Evolutionary conservation across 306 rosid genomes (phyloP), one percentile per base, ranked within the genome.

Genomic region (Casuarina glauca): DNA sequence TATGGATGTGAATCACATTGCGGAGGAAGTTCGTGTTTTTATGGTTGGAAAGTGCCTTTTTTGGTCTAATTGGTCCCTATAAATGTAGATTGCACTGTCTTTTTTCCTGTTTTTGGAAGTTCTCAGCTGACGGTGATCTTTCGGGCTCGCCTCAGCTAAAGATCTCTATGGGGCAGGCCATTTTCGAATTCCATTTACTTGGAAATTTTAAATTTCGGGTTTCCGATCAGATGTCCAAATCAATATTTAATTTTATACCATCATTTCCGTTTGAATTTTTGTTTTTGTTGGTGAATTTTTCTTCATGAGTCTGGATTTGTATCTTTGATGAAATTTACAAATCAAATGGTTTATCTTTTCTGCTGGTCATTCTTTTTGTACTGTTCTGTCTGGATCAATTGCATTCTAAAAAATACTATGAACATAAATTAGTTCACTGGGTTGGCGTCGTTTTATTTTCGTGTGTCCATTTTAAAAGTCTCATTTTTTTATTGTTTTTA

Each of bases 161-260:
- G 88, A 84, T 78, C 79, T 41, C 73, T 54, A 78, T 69, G 26
- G 46, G 72, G 46, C 76, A 80, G 72, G 84, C 66, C 75, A 66
- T 81, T 80, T 71, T 69, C 55, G 78, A 74, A 11, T 20, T 15
- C 74, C 51, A 67, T 52, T 5, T 9, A 9, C 57, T 75, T 70
- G 69, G 49, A 71, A 66, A 63, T 82, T 76, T 6, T 70, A 75
- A 46, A 64, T 61, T 41, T 73, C 73, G 58, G 49, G 73, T 69
- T 26, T 76, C 63, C n/a, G 78, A 49, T 81, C 66, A 54, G 72
- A 74, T 78, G 82, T 84, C 60, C 72, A 50, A 80, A 75, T 86
- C 81, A 80, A 70, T 72, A 42, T 15, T 42, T 48, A 9, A 9
- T 66, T 70, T 41, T 68, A 70, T 49, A 50, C 44, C 2, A 5